These are phyloP conservation scores for Neonothopanus nambi DNA, from an alignment of 1,284 basidiomycete genomes.

Conservation along the genomic window DNA sequence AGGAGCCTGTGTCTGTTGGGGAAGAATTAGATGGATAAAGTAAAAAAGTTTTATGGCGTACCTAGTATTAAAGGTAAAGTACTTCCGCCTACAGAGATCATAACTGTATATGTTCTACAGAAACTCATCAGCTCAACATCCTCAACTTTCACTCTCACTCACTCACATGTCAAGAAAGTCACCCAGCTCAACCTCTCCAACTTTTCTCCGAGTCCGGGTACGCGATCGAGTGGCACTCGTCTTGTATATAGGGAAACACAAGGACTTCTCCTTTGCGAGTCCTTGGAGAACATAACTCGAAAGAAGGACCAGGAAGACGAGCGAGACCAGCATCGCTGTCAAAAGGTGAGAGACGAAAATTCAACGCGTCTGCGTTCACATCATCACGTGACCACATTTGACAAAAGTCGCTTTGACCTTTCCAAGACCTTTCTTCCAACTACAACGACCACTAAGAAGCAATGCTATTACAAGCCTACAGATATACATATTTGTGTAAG, in stretches of 20 bases:
- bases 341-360: no score
- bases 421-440: no score
- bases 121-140: neutral
- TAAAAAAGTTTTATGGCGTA: slow-evolving; percentile 23
- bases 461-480: no score
- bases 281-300: no score
- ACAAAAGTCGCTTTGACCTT: no score
- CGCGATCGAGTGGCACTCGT: neutral
- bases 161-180: slow-evolving; percentile 50
- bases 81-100: slow-evolving; percentile 42
- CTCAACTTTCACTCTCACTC: neutral
- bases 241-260: slow-evolving; percentile 3
- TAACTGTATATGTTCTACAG: slow-evolving; percentile 47
- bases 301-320: no score
- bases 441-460: no score
- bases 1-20: slow-evolving; percentile 54
- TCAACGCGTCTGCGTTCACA: no score
- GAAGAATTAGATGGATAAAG: no score
- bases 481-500: no score
- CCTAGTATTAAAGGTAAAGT: slow-evolving; percentile 46
- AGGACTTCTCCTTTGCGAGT: neutral
- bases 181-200: slow-evolving; percentile 35
- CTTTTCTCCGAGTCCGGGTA: slow-evolving; percentile 24
- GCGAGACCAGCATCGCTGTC: no score
- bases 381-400: no score